phyloP scores from a whole-genome alignment of 192 early-diverging fungal species.

The Coemansia sp. region DNA sequence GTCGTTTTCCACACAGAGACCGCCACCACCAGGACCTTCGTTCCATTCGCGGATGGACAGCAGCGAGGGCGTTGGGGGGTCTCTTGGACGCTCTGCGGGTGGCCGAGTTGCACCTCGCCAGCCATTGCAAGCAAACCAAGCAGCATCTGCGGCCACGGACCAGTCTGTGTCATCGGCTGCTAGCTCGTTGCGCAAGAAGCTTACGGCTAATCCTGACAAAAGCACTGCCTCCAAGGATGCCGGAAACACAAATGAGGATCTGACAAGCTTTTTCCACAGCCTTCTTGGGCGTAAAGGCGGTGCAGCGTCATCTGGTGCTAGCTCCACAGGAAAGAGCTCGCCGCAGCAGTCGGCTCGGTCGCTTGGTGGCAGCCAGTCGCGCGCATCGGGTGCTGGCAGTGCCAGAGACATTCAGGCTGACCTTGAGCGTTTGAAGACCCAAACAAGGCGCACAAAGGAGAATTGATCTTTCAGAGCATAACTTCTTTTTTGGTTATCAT shows the following conservation, averaged over 20 bases:
- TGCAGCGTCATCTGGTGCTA: conserved; percentile 22
- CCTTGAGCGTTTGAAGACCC: conserved; percentile 50
- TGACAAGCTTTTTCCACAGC: conserved; percentile 89
- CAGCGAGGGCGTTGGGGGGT: neutral
- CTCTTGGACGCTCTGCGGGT: conserved; percentile 7
- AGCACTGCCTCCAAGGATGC: neutral
- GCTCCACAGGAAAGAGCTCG: conserved; percentile 38
- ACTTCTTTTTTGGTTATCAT: too few species aligned
- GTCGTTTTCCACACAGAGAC: neutral
- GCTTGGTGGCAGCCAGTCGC: conserved; percentile 22
- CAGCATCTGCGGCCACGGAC: neutral
- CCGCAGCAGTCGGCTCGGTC: conserved; percentile 38
- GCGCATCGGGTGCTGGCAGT: conserved; percentile 4
- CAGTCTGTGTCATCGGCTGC: neutral
- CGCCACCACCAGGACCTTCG: neutral
- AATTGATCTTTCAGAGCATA: too few species aligned
- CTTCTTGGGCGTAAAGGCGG: conserved; percentile 67
- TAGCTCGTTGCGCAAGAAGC: neutral
- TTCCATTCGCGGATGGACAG: conserved; percentile 10
- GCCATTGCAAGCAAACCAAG: conserved; percentile 1
- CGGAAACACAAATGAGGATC: conserved; percentile 69
- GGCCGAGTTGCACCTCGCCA: neutral
- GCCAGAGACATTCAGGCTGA: conserved; percentile 49
- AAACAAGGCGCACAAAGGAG: conserved; percentile 45
- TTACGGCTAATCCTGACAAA: neutral